These are phyloP conservation scores for Trichosporon faecale DNA, from an alignment of 1,284 basidiomycete species.

Conservation along the genomic window DNA sequence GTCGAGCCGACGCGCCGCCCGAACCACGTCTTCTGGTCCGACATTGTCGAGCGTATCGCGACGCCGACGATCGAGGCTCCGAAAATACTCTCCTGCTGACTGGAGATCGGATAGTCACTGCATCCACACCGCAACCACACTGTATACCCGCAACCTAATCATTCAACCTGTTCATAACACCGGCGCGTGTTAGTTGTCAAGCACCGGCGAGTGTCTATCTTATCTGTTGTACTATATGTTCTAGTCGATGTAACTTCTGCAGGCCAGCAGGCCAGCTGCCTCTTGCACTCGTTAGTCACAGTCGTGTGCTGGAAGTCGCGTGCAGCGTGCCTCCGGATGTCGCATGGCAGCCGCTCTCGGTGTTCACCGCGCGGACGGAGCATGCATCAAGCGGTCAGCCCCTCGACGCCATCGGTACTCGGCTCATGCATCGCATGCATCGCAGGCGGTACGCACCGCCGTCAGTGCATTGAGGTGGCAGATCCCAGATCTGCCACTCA, in stretches of 20 bases:
- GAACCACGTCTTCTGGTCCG: neutral
- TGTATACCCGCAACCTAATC: neutral
- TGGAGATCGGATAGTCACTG: neutral
- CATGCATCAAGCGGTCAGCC: neutral
- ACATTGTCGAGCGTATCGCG: slow-evolving; percentile 3
- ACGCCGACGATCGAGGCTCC: slow-evolving; percentile 1
- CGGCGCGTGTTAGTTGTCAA: slow-evolving; percentile 6
- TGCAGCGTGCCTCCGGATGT: neutral
- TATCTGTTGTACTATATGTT: slow-evolving; percentile 2
- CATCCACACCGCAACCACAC: neutral
- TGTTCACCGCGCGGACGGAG: neutral
- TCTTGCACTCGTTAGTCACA: neutral
- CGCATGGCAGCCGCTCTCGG: neutral
- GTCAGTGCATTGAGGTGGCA: neutral
- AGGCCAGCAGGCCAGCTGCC: neutral
- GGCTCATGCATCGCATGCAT: neutral
- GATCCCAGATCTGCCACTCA: neutral
- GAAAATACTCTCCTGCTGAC: slow-evolving; percentile 6
- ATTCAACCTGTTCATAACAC: neutral
- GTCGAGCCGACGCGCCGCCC: neutral
- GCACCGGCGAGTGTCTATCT: slow-evolving; percentile 1
- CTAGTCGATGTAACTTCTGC: slow-evolving; percentile 2
- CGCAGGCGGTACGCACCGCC: neutral
- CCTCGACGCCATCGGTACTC: neutral
- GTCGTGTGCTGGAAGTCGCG: neutral